Percentiles rank a stretch among this genome's conserved stretches.
Conservation (phyloP, 2,329 filamentous ascomycete genomes). For the Grosmannia penicillata region DNA sequence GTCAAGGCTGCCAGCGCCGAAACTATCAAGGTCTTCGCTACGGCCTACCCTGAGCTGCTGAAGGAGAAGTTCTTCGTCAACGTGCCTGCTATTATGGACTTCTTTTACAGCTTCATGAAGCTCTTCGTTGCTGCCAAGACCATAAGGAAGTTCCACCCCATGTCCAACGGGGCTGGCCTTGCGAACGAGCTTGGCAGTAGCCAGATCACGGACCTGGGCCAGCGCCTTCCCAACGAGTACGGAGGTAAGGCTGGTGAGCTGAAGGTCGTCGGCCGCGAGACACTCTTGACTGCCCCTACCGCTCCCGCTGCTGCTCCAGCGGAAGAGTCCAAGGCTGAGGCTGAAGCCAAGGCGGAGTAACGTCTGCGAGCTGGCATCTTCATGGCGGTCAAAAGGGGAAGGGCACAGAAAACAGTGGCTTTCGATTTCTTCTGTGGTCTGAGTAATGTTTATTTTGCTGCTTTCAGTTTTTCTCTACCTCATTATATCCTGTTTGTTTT, state of each 20-base stretch:
- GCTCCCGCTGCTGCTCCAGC: neutral
- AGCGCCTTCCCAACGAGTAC: conserved; percentile 58
- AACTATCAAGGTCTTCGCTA: conserved; percentile 68
- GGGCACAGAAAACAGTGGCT: too few relatives aligned
- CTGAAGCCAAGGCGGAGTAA: too few relatives aligned
- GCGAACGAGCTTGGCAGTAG: conserved; percentile 38
- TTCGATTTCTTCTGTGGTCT: too few relatives aligned
- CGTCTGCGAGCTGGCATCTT: too few relatives aligned
- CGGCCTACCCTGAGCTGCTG: conserved; percentile 79
- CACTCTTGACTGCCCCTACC: conserved; percentile 11
- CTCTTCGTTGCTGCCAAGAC: conserved; percentile 60
- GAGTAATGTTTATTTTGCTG: too few relatives aligned
- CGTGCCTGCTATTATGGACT: conserved; percentile 81
- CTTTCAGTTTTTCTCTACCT: too few relatives aligned
- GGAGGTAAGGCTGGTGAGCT: conserved; percentile 49
- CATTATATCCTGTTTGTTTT: too few relatives aligned
- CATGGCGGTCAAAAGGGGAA: too few relatives aligned
- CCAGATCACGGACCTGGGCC: conserved; percentile 41
- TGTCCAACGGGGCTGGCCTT: conserved; percentile 58
- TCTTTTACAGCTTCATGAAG: conserved; percentile 65
- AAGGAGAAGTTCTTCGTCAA: conserved; percentile 93
- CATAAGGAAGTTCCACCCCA: conserved; percentile 65
- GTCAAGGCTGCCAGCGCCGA: conserved; percentile 65
- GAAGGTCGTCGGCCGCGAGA: conserved; percentile 12
- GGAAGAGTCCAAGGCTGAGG: conserved; percentile 1